Evolutionary conservation across 257 asterid genomes (phyloP), one percentile per base, ranked within the genome.

Genomic region (Plantago major): DNA sequence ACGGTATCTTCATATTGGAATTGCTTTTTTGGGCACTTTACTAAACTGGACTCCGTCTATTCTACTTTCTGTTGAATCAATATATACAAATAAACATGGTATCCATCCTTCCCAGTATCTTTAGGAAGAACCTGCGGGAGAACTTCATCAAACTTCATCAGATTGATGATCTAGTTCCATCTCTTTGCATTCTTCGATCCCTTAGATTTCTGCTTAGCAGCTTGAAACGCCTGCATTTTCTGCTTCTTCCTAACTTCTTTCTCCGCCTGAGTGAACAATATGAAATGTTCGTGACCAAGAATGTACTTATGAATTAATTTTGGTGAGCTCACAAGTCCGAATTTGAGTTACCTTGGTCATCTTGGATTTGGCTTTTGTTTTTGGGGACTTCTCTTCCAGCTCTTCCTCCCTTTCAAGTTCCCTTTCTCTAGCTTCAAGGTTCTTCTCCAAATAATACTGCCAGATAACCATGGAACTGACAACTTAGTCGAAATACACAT

Each of bases 341-440:
- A 58, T 45, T 28, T 52, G 19, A 5, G 18, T 56, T 76, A 89
- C 99, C 97, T 93, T 93, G 46, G 99, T 83, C 99, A 89, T 89
- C 86, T 93, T 93, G 71, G 99, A 87, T 74, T 93, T 93, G 28
- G 99, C 95, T 85, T 89, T 93, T 8, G 86, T 85, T 76, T 93
- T 93, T 1, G 99, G 96, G 64, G 97, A 76, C 77, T 84, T 87
- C 44, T 85, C 96, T 57, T 93, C 96, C 2, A 93, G 74, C 84
- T 93, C 99, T 16, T 94, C 99, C 79, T 93, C 97, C n/a, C 99
- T 82, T 73, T 93, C 99, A n/a, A 89, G 89, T 73, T 79, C 96
- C 76, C 76, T 85, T 54, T 79, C 79, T 72, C 99, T 85, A 16
- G 96, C 96, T 68, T 93, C 99, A 53, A 93, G 87, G 74, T 93